These are phyloP conservation scores for Protomyces inouyei DNA, from an alignment of 1,139 yeast genomes.

Conservation along the genomic window DNA sequence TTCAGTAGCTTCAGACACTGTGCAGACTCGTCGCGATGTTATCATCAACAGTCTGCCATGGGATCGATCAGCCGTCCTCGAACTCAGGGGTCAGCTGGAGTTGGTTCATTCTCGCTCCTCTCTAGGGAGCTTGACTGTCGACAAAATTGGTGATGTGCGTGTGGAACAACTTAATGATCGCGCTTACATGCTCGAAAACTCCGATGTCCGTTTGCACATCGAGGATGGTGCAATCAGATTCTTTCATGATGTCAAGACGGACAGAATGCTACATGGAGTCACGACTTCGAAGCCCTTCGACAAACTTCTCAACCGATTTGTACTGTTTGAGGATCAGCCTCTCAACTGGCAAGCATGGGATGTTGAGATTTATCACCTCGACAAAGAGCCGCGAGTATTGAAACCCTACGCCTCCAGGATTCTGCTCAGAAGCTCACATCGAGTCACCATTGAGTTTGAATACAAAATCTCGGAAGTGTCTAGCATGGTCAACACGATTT, in stretches of 20 bases:
- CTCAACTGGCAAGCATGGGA: slow-evolving; percentile 97
- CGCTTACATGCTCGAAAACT: slow-evolving; percentile 54
- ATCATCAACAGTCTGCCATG: slow-evolving; percentile 59
- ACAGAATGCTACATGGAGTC: slow-evolving; percentile 41
- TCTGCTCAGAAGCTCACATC: slow-evolving; percentile 52
- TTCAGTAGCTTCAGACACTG: slow-evolving; percentile 32
- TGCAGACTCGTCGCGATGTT: slow-evolving; percentile 39
- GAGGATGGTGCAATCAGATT: slow-evolving; percentile 63
- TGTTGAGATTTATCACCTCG: slow-evolving; percentile 76
- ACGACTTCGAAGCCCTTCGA: no score
- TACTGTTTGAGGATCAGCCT: slow-evolving; percentile 84
- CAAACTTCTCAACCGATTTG: slow-evolving; percentile 63
- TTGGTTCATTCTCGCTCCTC: no score
- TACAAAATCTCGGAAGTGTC: slow-evolving; percentile 56
- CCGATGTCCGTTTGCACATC: slow-evolving; percentile 55
- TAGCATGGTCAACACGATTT: slow-evolving; percentile 61
- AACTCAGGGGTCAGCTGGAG: no score
- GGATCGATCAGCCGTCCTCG: slow-evolving; percentile 52
- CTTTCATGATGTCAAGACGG: slow-evolving; percentile 56
- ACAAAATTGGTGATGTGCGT: slow-evolving; percentile 26
- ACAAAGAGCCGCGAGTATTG: slow-evolving; percentile 65
- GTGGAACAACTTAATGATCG: slow-evolving; percentile 31
- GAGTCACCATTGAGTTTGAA: slow-evolving; percentile 57
- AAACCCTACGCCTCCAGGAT: slow-evolving; percentile 60
- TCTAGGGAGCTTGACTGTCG: no score